Percentiles rank a stretch among this genome's conserved stretches.
These are phyloP conservation scores for Leptographium procerum DNA, from an alignment of 2,329 filamentous ascomycete genomes.

Conservation along the genomic window DNA sequence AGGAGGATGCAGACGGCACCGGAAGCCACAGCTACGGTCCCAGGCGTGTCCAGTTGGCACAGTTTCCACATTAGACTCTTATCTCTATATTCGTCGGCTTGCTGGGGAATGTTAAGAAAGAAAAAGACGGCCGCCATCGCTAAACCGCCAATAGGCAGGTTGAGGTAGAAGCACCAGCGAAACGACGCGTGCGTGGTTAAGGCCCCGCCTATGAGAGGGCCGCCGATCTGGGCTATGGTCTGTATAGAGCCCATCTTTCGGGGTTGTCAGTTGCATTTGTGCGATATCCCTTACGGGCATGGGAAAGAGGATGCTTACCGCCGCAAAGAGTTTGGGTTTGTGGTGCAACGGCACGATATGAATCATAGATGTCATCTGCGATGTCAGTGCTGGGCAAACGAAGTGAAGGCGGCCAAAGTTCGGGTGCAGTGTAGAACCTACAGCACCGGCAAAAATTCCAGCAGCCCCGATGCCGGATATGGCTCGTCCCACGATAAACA, in stretches of 20 bases:
- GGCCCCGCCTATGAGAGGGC: slow-evolving; percentile 15
- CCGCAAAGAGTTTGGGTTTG: slow-evolving; percentile 23
- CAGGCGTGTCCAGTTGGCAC: slow-evolving; percentile 4
- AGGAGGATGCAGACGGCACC: slow-evolving; percentile 19
- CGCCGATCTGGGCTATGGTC: slow-evolving; percentile 19
- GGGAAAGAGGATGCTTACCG: not conserved
- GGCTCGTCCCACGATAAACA: not conserved
- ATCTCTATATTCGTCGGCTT: not conserved
- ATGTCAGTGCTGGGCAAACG: slow-evolving; percentile 1
- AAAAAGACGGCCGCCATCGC: slow-evolving; percentile 13
- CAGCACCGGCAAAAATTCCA: not conserved
- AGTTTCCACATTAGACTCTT: slow-evolving; percentile 1
- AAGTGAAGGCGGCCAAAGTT: slow-evolving; percentile 18
- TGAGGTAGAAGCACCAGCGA: slow-evolving; percentile 23
- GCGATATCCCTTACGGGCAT: slow-evolving; percentile 13
- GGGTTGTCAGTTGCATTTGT: not conserved
- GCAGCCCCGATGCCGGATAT: not conserved
- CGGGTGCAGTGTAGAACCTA: slow-evolving; percentile 27
- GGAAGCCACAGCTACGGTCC: not conserved
- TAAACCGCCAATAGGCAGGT: slow-evolving; percentile 18
- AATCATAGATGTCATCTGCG: slow-evolving; percentile 16
- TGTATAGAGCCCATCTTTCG: slow-evolving; percentile 1
- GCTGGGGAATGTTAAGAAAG: slow-evolving; percentile 5
- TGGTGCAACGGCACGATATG: slow-evolving; percentile 17
- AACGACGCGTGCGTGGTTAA: slow-evolving; percentile 18